Base-by-base conservation (phyloP, 2,329 filamentous ascomycete species). In the Sporothrix luriei region DNA sequence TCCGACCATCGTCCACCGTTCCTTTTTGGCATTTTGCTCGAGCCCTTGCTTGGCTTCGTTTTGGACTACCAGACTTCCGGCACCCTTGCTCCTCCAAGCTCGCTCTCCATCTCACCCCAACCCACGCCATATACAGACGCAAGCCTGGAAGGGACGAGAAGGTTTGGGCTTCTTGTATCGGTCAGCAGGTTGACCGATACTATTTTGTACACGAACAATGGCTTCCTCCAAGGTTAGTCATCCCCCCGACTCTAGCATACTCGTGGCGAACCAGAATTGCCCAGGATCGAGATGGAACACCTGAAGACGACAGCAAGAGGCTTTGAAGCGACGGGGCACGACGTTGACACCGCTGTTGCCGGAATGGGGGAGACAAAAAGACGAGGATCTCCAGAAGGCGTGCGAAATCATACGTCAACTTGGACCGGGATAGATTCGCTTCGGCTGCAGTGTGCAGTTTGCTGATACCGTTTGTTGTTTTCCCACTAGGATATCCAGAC, bases 401-500 rank as follows among this genome's bases (percentile, higher is more conserved):
- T 16, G n/a, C 48, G n/a, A 48, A 26, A 52, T 40, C 48, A 54
- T 24, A 40, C 48, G 49, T 46, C 64, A 54, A 66, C 33, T 24
- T 54, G 64, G 13, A 26, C 46, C 26, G 33, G 24, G 16, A 21
- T 33, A 48, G 43, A 19, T 33, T 43, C 61, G 46, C 61, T 49
- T 54, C 21, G 65, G 38, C 46, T 14, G 40, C 29, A 26, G 19
- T 19, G 6, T 61, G 38, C 29, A 87, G 69, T 72, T 72, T 68
- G 46, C 54, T 68, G 67, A 62, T 33, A 48, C 66, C 70, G 3
- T 33, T 71, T 72, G 69, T 71, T 71, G 68, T 68, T 38, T 57
- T 26, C 24, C 13, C 49, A 9, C 43, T 79, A 90, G 87, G 87
- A 89, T 82, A 87, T 88, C 78, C 85, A 85, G 78, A 83, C 88